Evolutionary conservation across 306 rosid genomes (phyloP).

Genomic region (Dryas octopetala): DNA sequence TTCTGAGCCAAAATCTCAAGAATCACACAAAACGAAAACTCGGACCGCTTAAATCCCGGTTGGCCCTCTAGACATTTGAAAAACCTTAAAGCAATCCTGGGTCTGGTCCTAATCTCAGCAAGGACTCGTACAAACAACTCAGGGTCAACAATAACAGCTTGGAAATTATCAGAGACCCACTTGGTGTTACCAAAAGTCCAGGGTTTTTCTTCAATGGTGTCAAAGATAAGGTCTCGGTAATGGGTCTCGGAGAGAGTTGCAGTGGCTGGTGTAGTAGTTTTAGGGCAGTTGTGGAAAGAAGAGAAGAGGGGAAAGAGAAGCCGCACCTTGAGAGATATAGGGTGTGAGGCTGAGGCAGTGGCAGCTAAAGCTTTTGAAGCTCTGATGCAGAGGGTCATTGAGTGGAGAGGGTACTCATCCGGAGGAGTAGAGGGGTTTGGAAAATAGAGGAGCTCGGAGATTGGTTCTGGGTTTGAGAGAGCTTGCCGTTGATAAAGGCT

Average conservation of each 20-base stretch:
- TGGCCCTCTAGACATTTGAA: slow-evolving; percentile 67
- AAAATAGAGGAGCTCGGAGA: not conserved
- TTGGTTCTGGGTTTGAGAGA: not conserved
- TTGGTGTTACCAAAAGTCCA: slow-evolving; percentile 33
- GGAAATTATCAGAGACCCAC: slow-evolving; percentile 38
- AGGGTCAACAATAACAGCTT: slow-evolving; percentile 53
- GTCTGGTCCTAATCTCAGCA: slow-evolving; percentile 38
- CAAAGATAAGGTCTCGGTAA: slow-evolving; percentile 44
- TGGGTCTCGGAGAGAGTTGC: slow-evolving; percentile 19
- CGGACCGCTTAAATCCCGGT: slow-evolving; percentile 44
- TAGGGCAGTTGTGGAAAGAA: slow-evolving; percentile 13
- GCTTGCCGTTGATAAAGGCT: too few species aligned
- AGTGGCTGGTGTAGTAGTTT: slow-evolving; percentile 17
- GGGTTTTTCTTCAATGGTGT: slow-evolving; percentile 41
- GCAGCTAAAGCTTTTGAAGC: slow-evolving; percentile 51
- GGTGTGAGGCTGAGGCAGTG: not conserved
- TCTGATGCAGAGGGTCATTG: slow-evolving; percentile 73
- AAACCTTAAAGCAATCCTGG: slow-evolving; percentile 57
- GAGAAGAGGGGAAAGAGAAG: slow-evolving; percentile 36
- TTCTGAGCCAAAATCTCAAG: slow-evolving; percentile 64
- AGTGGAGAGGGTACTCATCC: slow-evolving; percentile 35
- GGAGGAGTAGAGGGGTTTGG: slow-evolving; percentile 6
- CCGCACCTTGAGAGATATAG: slow-evolving; percentile 41
- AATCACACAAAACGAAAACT: slow-evolving; percentile 42
- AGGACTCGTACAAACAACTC: slow-evolving; percentile 53